Evolutionary conservation across 176 grass and related monocot species (phyloP), one percentile per base, ranked within the genome.

Genomic region (Musa troglodytarum): DNA sequence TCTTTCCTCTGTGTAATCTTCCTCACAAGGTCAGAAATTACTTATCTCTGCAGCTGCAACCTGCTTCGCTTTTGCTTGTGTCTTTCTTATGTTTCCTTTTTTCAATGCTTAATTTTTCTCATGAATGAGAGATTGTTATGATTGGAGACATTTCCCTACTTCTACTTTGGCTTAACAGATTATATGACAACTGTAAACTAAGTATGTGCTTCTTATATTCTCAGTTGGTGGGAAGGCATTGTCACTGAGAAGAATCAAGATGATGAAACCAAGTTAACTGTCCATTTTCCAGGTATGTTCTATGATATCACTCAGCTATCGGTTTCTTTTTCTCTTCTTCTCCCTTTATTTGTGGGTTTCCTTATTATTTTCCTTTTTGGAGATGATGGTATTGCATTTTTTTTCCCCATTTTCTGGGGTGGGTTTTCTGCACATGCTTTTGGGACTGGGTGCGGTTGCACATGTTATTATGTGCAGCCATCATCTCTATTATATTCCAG

Each of bases 161-260:
- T 28, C 26, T 29, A 28, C 24, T 57, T 56, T 12, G 10, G 21
- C 12, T 74, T 74, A 25, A 7, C 14, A 24, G 15, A 63, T 76
- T n/a, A 63, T 8, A 76, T 63, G 19, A 71, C 51, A 51, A 59
- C 54, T 56, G 43, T 64, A 72, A 75, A 68, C 80, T 54, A 80
- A 73, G 26, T 63, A 2, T 85, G 17, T 85, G 69, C 34, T 83
- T 49, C 79, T 80, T 86, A 17, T 21, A 74, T 69, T 8, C 83
- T n/a, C 67, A 95, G 96, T 84, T 99, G 96, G 96, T 82, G 87
- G 76, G 88, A 99, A 81, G 96, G 96, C 63, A 59, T 89, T 79
- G 83, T 99, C 72, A 74, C 88, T 68, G 84, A 92, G 54, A 89
- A 88, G 53, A 62, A 23, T 63, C 87, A 87, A 63, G 81, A 23